Evolutionary conservation across 2,329 filamentous ascomycete species (phyloP), one percentile per base, ranked within the genome.

Genomic region (Monascus ruber): DNA sequence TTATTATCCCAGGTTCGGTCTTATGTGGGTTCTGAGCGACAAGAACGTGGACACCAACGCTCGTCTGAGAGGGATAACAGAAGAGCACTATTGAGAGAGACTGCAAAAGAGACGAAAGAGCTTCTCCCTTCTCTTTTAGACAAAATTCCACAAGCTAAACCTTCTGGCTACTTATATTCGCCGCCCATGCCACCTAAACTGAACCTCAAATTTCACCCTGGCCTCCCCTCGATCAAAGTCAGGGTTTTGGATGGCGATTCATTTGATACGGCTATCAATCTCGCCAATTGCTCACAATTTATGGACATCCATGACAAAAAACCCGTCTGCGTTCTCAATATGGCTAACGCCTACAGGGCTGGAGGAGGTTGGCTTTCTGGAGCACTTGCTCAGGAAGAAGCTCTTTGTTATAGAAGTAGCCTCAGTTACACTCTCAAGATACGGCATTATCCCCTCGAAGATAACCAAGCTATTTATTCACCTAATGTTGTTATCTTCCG

Each of bases 301-400:
- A 39, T 43, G 44, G 52, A 44, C 6, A 38, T 42, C 42, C 49
- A 46, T 36, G 55, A 60, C 49, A 47, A 47, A 6, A 51, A 53
- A 40, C 63, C 64, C 5, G 69, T 81, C n/a, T 73, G 70, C 27
- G 69, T 83, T 24, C 63, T 85, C 42, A 85, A 83, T 50, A 76
- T 83, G 62, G 79, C 79, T 10, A 81, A 75, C 37, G 68, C 73
- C 35, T 48, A 56, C 3, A 56, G 51, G 9, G 69, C 74, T 0
- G 81, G 79, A n/a, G 80, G 81, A 17, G 78, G 77, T 11, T 84
- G 78, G 71, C 53, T 70, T 4, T 68, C 68, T 31, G 80, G 80
- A 29, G 67, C 76, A 39, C 58, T 73, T 26, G 79, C 80, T 0
- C 81, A 85, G 56, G 80, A 85, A 60, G 81, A 85, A 62, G 71